phyloP scores from a whole-genome alignment of 306 rosid genomes.

The Psophocarpus tetragonolobus region DNA sequence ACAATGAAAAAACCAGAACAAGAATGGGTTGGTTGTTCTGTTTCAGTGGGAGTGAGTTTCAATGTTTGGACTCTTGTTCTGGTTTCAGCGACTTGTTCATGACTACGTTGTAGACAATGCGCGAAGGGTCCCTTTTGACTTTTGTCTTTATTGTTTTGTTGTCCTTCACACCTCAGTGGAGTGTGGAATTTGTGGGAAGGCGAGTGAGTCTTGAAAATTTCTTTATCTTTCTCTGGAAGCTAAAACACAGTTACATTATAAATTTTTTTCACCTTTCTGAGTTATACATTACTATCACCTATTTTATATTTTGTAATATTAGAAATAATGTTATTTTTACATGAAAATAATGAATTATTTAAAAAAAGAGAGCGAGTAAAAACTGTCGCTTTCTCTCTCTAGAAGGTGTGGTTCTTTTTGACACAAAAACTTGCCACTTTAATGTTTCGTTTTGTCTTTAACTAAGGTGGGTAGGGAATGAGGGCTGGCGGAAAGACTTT shows the following conservation, averaged over 20 bases:
- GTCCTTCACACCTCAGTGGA: constrained; percentile 60
- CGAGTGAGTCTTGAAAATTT: constrained; percentile 29
- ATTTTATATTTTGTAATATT: no score
- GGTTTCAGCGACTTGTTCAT: constrained; percentile 45
- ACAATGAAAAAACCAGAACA: constrained; percentile 17
- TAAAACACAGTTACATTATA: background rate
- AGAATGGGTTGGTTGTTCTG: background rate
- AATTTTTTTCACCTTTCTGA: no score
- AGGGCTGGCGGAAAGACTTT: constrained; percentile 35
- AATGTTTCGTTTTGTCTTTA: constrained; percentile 46
- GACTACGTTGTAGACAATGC: constrained; percentile 75
- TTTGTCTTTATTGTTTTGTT: constrained; percentile 72
- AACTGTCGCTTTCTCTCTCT: background rate
- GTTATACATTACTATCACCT: no score
- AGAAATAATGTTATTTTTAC: no score
- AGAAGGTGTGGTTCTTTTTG: constrained; percentile 3
- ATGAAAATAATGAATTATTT: no score
- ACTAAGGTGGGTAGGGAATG: constrained; percentile 63
- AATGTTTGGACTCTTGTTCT: constrained; percentile 36
- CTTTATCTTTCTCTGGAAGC: background rate
- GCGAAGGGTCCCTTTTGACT: constrained; percentile 69
- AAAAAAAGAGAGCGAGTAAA: no score
- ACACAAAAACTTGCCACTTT: constrained; percentile 9
- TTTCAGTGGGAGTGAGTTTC: constrained; percentile 35
- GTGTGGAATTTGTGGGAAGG: constrained; percentile 54